A percentile compares a stretch with the other conserved stretches of the same genome.
These are phyloP conservation scores for Candida nitratophila DNA, from an alignment of 805 yeast genomes.

Conservation along the genomic window DNA sequence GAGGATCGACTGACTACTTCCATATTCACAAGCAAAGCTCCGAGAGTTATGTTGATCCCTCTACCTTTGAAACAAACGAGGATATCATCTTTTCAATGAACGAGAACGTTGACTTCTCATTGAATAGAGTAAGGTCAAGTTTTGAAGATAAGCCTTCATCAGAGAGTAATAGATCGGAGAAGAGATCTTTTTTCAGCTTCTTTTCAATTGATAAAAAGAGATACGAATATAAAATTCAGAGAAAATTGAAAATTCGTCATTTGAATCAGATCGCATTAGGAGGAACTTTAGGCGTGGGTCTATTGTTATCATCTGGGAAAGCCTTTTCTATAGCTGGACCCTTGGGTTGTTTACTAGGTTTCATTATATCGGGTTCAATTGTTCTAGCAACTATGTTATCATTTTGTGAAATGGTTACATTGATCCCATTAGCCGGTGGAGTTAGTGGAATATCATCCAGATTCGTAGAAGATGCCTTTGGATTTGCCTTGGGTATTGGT, in stretches of 20 bases:
- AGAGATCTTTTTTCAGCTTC: slow-evolving; percentile 9
- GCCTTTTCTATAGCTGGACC: slow-evolving; percentile 74
- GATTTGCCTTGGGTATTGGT: slow-evolving; percentile 65
- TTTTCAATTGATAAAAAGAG: slow-evolving; percentile 5
- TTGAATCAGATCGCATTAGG: slow-evolving; percentile 74
- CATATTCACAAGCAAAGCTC: not conserved
- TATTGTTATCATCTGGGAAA: slow-evolving; percentile 63
- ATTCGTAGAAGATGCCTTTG: slow-evolving; percentile 72
- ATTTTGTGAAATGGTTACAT: slow-evolving; percentile 76
- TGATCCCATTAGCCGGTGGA: slow-evolving; percentile 74
- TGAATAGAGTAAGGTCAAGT: not conserved
- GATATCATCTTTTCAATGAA: slow-evolving; percentile 23
- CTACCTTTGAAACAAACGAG: slow-evolving; percentile 1
- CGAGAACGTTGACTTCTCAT: slow-evolving; percentile 22
- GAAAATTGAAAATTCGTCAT: slow-evolving; percentile 59
- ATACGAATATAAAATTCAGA: slow-evolving; percentile 32
- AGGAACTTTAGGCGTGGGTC: slow-evolving; percentile 74
- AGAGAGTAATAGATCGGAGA: not conserved
- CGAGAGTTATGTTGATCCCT: not conserved
- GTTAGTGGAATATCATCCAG: slow-evolving; percentile 69
- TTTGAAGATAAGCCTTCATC: not conserved
- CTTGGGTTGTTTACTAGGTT: slow-evolving; percentile 65
- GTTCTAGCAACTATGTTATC: slow-evolving; percentile 66
- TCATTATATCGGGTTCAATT: slow-evolving; percentile 52
- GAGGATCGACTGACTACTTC: not conserved